Evolutionary conservation across 805 yeast genomes (phyloP).

Genomic region (Tetrapisispora iriomotensis): DNA sequence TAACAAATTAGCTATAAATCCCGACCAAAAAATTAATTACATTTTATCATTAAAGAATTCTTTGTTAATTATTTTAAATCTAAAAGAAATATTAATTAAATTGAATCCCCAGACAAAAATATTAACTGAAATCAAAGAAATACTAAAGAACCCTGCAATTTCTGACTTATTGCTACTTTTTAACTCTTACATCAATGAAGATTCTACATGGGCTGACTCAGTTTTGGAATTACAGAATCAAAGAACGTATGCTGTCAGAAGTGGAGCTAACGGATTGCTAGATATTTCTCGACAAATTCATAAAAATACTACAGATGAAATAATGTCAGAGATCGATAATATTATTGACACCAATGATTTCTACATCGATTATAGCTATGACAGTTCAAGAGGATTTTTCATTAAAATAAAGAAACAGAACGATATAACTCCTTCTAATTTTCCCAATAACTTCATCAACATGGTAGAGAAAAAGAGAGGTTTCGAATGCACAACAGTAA

Average conservation of each 20-base stretch:
- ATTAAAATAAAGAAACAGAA: slow-evolving; percentile 22
- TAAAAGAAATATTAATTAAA: slow-evolving; percentile 12
- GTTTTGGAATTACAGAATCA: slow-evolving; percentile 36
- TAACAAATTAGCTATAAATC: slow-evolving; percentile 15
- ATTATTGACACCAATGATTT: slow-evolving; percentile 20
- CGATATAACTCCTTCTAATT: slow-evolving; percentile 1
- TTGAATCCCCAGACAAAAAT: slow-evolving; percentile 9
- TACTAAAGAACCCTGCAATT: slow-evolving; percentile 22
- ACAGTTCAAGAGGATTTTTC: slow-evolving; percentile 31
- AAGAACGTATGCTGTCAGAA: slow-evolving; percentile 35
- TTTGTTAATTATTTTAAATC: slow-evolving; percentile 7
- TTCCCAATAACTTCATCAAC: slow-evolving; percentile 32
- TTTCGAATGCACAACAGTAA: slow-evolving; percentile 34
- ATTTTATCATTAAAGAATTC: slow-evolving; percentile 33
- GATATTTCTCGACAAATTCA: slow-evolving; percentile 38
- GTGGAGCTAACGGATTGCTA: slow-evolving; percentile 37
- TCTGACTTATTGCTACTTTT: slow-evolving; percentile 19
- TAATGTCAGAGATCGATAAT: slow-evolving; percentile 20
- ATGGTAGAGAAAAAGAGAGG: slow-evolving; percentile 21
- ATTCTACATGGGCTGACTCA: slow-evolving; percentile 34
- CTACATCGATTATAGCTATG: slow-evolving; percentile 28
- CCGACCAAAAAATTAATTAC: slow-evolving; percentile 34
- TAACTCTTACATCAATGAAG: slow-evolving; percentile 32
- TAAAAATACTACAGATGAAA: slow-evolving; percentile 31
- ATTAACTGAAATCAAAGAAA: slow-evolving; percentile 24